Percentiles rank a stretch among this genome's conserved stretches.
Conservation (phyloP, 2,329 filamentous ascomycete species). For the Talaromyces sp. region DNA sequence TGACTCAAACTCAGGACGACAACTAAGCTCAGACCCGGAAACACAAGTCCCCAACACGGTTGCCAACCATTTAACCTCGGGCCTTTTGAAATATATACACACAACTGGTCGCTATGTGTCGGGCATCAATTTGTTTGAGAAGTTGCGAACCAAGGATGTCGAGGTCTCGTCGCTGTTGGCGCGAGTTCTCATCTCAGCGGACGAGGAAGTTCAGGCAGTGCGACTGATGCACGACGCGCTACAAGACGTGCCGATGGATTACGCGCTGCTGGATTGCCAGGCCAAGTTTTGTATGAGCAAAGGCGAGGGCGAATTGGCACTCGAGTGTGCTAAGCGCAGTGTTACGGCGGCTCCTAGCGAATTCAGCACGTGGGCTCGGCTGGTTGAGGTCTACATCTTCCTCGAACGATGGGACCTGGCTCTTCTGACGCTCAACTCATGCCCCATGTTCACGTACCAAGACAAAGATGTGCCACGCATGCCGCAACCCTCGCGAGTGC, state of each 20-base stretch:
- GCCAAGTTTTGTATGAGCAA: constrained; percentile 88
- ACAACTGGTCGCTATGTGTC: constrained; percentile 93
- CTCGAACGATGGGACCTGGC: constrained; percentile 97
- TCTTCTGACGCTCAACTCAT: constrained; percentile 91
- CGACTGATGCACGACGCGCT: constrained; percentile 81
- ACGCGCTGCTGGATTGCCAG: constrained; percentile 90
- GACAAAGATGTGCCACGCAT: constrained; percentile 94
- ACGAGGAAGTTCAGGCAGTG: constrained; percentile 95
- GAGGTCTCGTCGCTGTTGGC: constrained; percentile 91
- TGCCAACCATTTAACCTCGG: constrained; percentile 91
- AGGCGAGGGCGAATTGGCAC: constrained; percentile 76
- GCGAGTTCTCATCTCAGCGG: constrained; percentile 86
- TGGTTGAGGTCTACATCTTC: constrained; percentile 89
- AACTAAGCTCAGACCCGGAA: constrained; percentile 91
- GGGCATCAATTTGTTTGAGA: constrained; percentile 96
- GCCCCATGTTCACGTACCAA: constrained; percentile 99
- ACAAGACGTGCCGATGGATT: constrained; percentile 93
- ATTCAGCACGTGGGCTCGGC: constrained; percentile 90
- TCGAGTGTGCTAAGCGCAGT: constrained; percentile 89
- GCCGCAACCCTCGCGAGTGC: constrained; percentile 85
- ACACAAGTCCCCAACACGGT: constrained; percentile 97
- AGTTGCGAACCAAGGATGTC: constrained; percentile 80
- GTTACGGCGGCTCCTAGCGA: constrained; percentile 95
- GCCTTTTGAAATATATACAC: constrained; percentile 87
- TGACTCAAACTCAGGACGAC: constrained; percentile 62